A percentile compares a stretch with the other conserved stretches of the same genome.
Conservation (phyloP, 2,329 filamentous ascomycete genomes). For the Lecanicillium sp. region DNA sequence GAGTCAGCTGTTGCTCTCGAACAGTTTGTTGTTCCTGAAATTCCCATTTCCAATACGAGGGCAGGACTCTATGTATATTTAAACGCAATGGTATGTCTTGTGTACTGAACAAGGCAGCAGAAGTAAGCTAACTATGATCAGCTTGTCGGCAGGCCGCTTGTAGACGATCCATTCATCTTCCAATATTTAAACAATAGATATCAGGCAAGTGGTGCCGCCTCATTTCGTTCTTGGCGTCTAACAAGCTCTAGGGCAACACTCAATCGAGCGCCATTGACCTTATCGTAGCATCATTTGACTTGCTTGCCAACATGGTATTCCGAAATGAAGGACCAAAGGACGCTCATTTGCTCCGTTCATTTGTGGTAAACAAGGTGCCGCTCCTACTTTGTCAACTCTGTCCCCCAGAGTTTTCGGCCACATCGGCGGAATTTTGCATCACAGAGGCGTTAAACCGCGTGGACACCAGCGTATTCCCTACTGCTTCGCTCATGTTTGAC, state of each 20-base stretch:
- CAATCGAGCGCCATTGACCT: slow-evolving; percentile 73
- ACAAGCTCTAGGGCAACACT: slow-evolving; percentile 53
- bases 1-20: slow-evolving; percentile 49
- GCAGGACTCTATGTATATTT: slow-evolving; percentile 81
- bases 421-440: slow-evolving; percentile 64
- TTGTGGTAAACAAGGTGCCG: slow-evolving; percentile 63
- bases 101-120: not conserved
- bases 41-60: slow-evolving; percentile 66
- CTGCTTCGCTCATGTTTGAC: slow-evolving; percentile 50
- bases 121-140: slow-evolving; percentile 26
- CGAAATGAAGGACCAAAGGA: slow-evolving; percentile 45
- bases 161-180: slow-evolving; percentile 73
- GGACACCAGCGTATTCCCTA: slow-evolving; percentile 68
- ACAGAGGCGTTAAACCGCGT: slow-evolving; percentile 68
- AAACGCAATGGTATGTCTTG: slow-evolving; percentile 61
- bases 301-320: slow-evolving; percentile 79
- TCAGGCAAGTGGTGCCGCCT: slow-evolving; percentile 42
- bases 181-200: slow-evolving; percentile 81
- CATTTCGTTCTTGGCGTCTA: slow-evolving; percentile 6
- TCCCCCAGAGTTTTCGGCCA: slow-evolving; percentile 63
- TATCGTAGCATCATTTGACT: slow-evolving; percentile 81
- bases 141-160: slow-evolving; percentile 72
- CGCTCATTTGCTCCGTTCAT: slow-evolving; percentile 74
- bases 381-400: slow-evolving; percentile 44
- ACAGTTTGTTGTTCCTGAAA: slow-evolving; percentile 49